Evolutionary conservation across 257 asterid genomes (phyloP).

Genomic region (Cinchona pubescens): DNA sequence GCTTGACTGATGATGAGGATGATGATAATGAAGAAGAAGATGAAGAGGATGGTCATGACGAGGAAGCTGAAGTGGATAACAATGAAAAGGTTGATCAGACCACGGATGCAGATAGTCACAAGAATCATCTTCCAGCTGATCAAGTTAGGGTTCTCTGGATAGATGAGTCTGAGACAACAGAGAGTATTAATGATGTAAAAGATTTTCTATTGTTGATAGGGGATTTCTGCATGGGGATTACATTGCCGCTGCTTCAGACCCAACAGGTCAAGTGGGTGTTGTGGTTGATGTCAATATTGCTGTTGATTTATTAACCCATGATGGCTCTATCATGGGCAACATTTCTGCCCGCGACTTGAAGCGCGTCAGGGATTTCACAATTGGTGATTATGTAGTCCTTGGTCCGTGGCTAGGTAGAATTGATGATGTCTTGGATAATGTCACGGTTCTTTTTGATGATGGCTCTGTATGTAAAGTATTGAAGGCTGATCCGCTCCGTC

Average conservation of each 20-base stretch:
- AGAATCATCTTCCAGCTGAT: conserved; percentile 58
- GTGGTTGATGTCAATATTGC: conserved; percentile 72
- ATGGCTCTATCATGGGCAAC: conserved; percentile 55
- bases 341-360: conserved; percentile 58
- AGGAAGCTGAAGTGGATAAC: conserved; percentile 38
- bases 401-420: conserved; percentile 99
- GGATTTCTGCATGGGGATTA: conserved; percentile 95
- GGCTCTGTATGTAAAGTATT: conserved; percentile 88
- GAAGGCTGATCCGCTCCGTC: conserved; percentile 85
- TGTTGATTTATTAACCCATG: conserved; percentile 63
- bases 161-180: conserved; percentile 74
- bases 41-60: conserved; percentile 38
- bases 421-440: conserved; percentile 89
- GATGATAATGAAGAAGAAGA: conserved; percentile 35
- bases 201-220: conserved; percentile 83
- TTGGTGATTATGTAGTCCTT: conserved; percentile 88
- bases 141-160: conserved; percentile 90
- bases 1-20: conserved; percentile 64
- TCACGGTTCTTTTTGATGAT: conserved; percentile 87
- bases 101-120: conserved; percentile 37
- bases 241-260: conserved; percentile 85
- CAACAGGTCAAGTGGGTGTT: conserved; percentile 90
- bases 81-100: conserved; percentile 32
- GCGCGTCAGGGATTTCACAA: conserved; percentile 76
- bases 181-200: conserved; percentile 49